A percentile compares a stretch with the other conserved stretches of the same genome.
These are phyloP conservation scores for Diplodia intermedia DNA, from an alignment of 2,329 filamentous ascomycete genomes.

Conservation along the genomic window DNA sequence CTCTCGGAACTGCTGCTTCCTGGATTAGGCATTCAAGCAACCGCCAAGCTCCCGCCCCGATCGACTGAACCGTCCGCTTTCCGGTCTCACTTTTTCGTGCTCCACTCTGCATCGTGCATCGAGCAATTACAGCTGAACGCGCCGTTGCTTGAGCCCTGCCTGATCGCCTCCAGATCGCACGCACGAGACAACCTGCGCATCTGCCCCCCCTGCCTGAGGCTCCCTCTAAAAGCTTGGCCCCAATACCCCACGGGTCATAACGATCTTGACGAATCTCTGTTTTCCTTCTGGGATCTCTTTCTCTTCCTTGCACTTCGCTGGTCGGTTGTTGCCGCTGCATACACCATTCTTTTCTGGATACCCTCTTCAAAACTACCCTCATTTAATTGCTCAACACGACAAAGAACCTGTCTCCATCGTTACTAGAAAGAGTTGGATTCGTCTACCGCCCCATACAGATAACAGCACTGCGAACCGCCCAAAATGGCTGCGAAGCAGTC, in stretches of 20 bases:
- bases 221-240: slow-evolving; percentile 23
- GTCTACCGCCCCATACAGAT: not conserved
- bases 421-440: not conserved
- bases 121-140: slow-evolving; percentile 5
- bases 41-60: slow-evolving; percentile 19
- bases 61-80: slow-evolving; percentile 5
- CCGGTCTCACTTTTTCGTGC: slow-evolving; percentile 11
- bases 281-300: slow-evolving; percentile 18
- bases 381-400: slow-evolving; percentile 12
- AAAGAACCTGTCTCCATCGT: no score
- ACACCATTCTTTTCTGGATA: slow-evolving; percentile 25
- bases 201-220: slow-evolving; percentile 8
- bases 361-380: slow-evolving; percentile 12
- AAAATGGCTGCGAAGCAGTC: slow-evolving; percentile 21
- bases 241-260: slow-evolving; percentile 8
- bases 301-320: slow-evolving; percentile 30
- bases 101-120: not conserved
- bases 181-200: slow-evolving; percentile 28
- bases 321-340: slow-evolving; percentile 24
- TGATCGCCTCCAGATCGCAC: slow-evolving; percentile 23
- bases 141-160: slow-evolving; percentile 17
- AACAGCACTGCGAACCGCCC: slow-evolving; percentile 6
- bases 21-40: slow-evolving; percentile 20
- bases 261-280: slow-evolving; percentile 27
- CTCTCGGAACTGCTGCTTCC: slow-evolving; percentile 1